Percentiles rank a stretch among this genome's conserved stretches.
phyloP scores from a whole-genome alignment of 2,329 filamentous ascomycete species.

The Lecanicillium sp. region DNA sequence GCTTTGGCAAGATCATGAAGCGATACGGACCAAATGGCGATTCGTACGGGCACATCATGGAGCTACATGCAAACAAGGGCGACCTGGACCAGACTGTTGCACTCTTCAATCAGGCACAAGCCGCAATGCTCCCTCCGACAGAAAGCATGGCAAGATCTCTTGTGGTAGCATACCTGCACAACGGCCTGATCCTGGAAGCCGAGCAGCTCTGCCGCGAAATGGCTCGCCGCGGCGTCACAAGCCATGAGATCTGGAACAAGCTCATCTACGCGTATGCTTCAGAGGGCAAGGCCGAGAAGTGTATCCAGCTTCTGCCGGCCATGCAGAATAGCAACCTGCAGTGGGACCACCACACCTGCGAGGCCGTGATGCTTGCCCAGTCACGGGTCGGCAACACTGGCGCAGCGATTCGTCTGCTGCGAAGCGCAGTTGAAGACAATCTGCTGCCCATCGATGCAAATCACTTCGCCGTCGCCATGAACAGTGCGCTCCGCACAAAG shows the following conservation, averaged over 20 bases:
- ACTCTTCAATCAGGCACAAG: conserved; percentile 57
- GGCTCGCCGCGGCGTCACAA: conserved; percentile 43
- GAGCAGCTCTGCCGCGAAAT: conserved; percentile 41
- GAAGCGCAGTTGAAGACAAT: conserved; percentile 35
- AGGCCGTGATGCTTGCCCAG: conserved; percentile 43
- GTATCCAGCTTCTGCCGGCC: conserved; percentile 41
- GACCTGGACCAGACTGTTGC: conserved; percentile 65
- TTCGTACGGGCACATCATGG: conserved; percentile 69
- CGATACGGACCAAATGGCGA: conserved; percentile 50
- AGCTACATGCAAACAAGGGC: conserved; percentile 58
- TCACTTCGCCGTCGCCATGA: conserved; percentile 50
- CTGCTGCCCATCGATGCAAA: conserved; percentile 40
- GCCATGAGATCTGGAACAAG: conserved; percentile 69
- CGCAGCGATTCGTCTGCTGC: conserved; percentile 44
- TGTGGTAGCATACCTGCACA: conserved; percentile 58
- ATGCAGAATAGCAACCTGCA: conserved; percentile 44
- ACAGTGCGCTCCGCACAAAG: conserved; percentile 40
- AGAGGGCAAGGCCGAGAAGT: conserved; percentile 45
- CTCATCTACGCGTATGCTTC: conserved; percentile 65
- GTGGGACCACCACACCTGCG: conserved; percentile 46
- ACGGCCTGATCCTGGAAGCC: conserved; percentile 31
- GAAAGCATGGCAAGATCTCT: conserved; percentile 57
- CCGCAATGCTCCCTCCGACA: conserved; percentile 43
- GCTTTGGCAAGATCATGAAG: conserved; percentile 55
- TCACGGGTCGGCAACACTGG: conserved; percentile 43